Base-by-base conservation (phyloP, 2,329 filamentous ascomycete genomes). In the Nigrospora sphaerica region DNA sequence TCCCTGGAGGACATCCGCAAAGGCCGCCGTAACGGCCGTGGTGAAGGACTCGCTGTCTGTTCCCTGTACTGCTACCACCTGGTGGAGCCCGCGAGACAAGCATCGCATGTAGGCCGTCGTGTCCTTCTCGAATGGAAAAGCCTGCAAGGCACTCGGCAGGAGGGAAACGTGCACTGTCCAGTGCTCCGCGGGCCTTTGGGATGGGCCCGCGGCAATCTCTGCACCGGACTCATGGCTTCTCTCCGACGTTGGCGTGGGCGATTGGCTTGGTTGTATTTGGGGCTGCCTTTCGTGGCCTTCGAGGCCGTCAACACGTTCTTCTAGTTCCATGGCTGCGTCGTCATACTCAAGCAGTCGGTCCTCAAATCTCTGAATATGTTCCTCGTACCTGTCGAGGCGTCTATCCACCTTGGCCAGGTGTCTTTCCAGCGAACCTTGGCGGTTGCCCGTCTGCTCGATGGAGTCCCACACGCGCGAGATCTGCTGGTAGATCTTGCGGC, bases 121-220 rank as follows among this genome's bases (percentile, higher is more conserved):
- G 52, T 81, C 77, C 56, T 78, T 78, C 60, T 81, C 78, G 56
- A 81, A 82, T 0, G 78, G 78, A 52, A 81, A 80, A 5, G 77
- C 73, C 46, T 76, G 72, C 32, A 69, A 69, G 12, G 66, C 67
- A 40, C 71, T 73, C 4, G 78, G 78, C 34, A 82, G 66, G 12
- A 82, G 68, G 3, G 78, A 81, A 33, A 82, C 68, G 54, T 81
- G 78, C 28, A 81, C 74, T 2, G 78, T 81, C 78, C 78, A 82
- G 6, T 56, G 54, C 11, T 49, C 54, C 19, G 44, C 49, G 28
- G 14, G 13, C 14, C 13, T 37, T 23, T 36, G 33, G 14, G 42
- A n/a, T 23, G 23, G 7, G 23, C 23, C 23, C 7, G 23, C 5
- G 4, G 23, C 5, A 6, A 28, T 28, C 4, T 28, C 23, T 28